Base-by-base conservation (phyloP, 2,329 filamentous ascomycete species). In the Trichoderma sp. region DNA sequence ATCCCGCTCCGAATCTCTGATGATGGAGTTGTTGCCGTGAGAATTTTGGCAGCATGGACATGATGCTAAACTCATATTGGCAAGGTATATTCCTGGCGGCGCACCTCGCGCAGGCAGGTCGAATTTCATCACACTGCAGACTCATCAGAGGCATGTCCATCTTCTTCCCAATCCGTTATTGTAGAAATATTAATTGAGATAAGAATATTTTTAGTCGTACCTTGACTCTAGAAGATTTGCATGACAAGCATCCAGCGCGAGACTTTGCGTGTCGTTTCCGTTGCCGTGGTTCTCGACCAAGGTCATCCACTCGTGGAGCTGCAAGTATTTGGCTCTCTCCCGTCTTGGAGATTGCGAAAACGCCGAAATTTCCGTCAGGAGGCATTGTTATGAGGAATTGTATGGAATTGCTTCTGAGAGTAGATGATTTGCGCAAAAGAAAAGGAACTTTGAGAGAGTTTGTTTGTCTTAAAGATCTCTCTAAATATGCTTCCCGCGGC, bases 221-320 rank as follows among this genome's bases (percentile, higher is more conserved):
- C 66, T 75, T 75, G 18, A 75, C 65, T 75, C 66, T 75, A 7
- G 59, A 63, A 9, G 56, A 38, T 64, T 75, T 75, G 56, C 73
- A 75, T 12, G 73, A 21, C 21, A 69, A 31, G n/a, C 73, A 75
- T n/a, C 73, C 73, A 12, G 53, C 66, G 3, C 73, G 73, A 21
- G 73, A 75, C 29, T 75, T 75, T 33, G 27, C 66, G 21, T 75
- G 73, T 5, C 65, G 66, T n/a, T 68, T 71, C 16, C 73, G 66
- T 31, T 75, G 73, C 9, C 73, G 73, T 18, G 59, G 21, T 29
- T 71, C 59, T n/a, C 73, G 65, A 2, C 73, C 73, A 4, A 71
- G 35, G 6, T 38, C 29, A 67, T 75, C 73, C 6, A 75, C 24
- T 21, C 21, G 33, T n/a, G 65, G 73, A 35, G 65, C 29, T 18